Percentiles rank a stretch among this genome's conserved stretches.
These are phyloP conservation scores for Ceratobasidium sp. DNA, from an alignment of 1,284 basidiomycete genomes.

Conservation along the genomic window DNA sequence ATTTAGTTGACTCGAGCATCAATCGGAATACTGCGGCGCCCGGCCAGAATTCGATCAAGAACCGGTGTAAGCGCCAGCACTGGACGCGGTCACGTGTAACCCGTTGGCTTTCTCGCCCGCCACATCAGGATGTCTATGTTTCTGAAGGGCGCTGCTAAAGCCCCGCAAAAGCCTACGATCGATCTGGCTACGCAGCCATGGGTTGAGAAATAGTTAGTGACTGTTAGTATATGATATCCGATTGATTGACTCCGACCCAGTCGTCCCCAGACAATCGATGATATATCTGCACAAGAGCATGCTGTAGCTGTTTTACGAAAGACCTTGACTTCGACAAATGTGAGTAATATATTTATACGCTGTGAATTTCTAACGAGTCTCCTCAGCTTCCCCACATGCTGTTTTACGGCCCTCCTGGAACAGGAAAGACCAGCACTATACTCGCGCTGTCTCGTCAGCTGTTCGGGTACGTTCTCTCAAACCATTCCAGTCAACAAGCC, in stretches of 20 bases:
- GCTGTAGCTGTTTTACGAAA: conserved; percentile 93
- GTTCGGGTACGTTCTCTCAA: conserved; percentile 75
- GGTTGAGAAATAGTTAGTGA: conserved; percentile 94
- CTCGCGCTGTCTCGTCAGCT: conserved; percentile 93
- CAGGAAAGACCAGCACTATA: conserved; percentile 98
- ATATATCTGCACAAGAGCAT: conserved; percentile 96
- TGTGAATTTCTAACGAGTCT: background rate
- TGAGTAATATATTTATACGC: conserved; percentile 55
- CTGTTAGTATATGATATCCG: background rate
- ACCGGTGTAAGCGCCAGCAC: background rate
- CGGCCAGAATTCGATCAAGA: too few species aligned
- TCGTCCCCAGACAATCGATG: conserved; percentile 97
- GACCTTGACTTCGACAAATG: conserved; percentile 92
- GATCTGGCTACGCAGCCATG: conserved; percentile 86
- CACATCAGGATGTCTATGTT: conserved; percentile 59
- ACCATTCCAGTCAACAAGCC: background rate
- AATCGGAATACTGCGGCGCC: too few species aligned
- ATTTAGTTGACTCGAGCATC: background rate
- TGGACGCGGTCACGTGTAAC: conserved; percentile 24
- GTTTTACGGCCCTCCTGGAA: conserved; percentile 99
- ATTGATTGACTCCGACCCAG: conserved; percentile 56
- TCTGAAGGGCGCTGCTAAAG: conserved; percentile 61
- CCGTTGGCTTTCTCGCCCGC: background rate
- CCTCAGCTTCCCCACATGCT: conserved; percentile 97
- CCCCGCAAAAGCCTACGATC: conserved; percentile 56